Percentiles rank a stretch among this genome's conserved stretches.
These are phyloP conservation scores for Fusarium sublunatum DNA, from an alignment of 2,329 filamentous ascomycete genomes.

Conservation along the genomic window DNA sequence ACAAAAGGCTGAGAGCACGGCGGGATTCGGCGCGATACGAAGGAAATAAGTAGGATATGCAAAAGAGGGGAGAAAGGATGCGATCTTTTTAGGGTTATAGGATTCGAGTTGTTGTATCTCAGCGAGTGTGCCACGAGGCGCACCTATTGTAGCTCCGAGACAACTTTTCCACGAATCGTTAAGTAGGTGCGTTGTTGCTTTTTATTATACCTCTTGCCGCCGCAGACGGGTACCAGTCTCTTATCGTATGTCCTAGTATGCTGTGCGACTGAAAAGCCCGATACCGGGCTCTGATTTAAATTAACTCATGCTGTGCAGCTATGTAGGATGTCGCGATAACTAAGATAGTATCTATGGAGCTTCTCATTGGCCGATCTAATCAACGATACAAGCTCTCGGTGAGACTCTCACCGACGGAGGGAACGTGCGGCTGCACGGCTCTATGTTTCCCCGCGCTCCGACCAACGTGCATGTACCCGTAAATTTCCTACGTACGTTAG, in stretches of 20 bases:
- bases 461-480: slow-evolving; percentile 24
- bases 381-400: slow-evolving; percentile 3
- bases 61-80: slow-evolving; percentile 22
- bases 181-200: background rate
- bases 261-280: slow-evolving; percentile 11
- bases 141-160: slow-evolving; percentile 5
- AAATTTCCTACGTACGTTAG: slow-evolving; percentile 41
- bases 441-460: slow-evolving; percentile 38
- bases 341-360: slow-evolving; percentile 4
- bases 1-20: slow-evolving; percentile 4
- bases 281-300: slow-evolving; percentile 27
- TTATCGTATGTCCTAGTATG: slow-evolving; percentile 15
- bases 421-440: slow-evolving; percentile 12
- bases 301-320: slow-evolving; percentile 1
- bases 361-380: slow-evolving; percentile 35
- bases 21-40: slow-evolving; percentile 6
- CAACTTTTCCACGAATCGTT: background rate
- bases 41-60: background rate
- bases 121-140: slow-evolving; percentile 11
- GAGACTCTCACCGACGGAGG: slow-evolving; percentile 13
- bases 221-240: slow-evolving; percentile 8
- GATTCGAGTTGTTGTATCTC: slow-evolving; percentile 10
- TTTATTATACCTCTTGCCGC: slow-evolving; percentile 17
- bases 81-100: slow-evolving; percentile 18
- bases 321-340: slow-evolving; percentile 26